Percentiles rank a stretch among this genome's conserved stretches.
phyloP scores from a whole-genome alignment of 78 protist species.

The slime mould (Dictyostelium discoideum) region DNA sequence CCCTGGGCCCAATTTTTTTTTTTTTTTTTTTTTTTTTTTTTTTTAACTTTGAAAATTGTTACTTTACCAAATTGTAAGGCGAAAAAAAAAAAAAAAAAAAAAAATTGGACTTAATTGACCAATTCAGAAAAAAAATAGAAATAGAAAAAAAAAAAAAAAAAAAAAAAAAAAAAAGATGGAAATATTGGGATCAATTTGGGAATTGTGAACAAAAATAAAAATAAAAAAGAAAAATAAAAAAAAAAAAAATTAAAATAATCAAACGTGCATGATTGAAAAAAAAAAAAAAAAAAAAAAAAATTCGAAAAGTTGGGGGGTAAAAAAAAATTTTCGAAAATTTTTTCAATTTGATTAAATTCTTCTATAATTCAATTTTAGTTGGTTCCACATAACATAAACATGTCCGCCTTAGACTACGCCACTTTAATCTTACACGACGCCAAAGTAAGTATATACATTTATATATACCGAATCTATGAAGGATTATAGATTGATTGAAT shows the following conservation, averaged over 20 bases:
- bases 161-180: too few species aligned
- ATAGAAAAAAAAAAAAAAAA: too few species aligned
- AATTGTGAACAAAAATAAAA: too few species aligned
- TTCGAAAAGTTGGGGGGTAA: background rate
- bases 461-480: background rate
- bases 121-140: too few species aligned
- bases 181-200: too few species aligned
- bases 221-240: background rate
- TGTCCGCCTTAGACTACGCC: conserved; percentile 52
- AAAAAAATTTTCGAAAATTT: background rate
- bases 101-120: too few species aligned
- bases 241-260: background rate
- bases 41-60: too few species aligned
- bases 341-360: conserved; percentile 25
- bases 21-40: too few species aligned
- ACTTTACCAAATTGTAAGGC: too few species aligned
- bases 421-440: conserved; percentile 49
- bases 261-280: background rate
- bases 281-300: background rate
- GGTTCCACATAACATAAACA: conserved; percentile 19
- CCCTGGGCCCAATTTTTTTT: too few species aligned
- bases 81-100: too few species aligned
- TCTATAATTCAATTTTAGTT: conserved; percentile 3
- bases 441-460: conserved; percentile 43
- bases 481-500: background rate